These are phyloP conservation scores for Diaporthe citriasiana DNA, from an alignment of 2,329 filamentous ascomycete species.

Conservation along the genomic window DNA sequence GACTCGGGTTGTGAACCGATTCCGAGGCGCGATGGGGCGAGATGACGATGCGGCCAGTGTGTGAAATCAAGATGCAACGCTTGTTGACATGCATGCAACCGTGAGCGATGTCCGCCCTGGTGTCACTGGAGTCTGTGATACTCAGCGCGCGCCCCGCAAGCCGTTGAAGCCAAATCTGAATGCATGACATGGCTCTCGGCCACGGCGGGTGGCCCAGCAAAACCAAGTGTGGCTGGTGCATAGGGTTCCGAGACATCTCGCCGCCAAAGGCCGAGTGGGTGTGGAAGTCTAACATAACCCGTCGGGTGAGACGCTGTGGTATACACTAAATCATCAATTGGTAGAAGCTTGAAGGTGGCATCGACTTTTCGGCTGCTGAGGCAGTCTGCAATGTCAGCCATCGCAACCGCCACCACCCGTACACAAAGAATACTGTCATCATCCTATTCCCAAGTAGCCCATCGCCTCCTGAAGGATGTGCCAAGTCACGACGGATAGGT, in stretches of 20 bases:
- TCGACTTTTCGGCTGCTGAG: constrained; percentile 11
- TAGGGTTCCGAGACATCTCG: constrained; percentile 21
- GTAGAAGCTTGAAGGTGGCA: background rate
- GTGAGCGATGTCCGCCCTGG: background rate
- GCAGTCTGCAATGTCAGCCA: constrained; percentile 14
- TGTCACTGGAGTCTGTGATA: background rate
- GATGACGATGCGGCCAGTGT: constrained; percentile 17
- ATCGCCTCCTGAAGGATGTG: background rate
- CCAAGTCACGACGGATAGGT: background rate
- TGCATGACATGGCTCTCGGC: constrained; percentile 4
- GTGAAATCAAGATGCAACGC: constrained; percentile 17
- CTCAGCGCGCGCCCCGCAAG: constrained; percentile 6
- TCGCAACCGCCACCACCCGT: background rate
- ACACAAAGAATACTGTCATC: background rate
- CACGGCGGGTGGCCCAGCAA: constrained; percentile 20
- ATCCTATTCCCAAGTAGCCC: background rate
- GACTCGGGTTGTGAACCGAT: constrained; percentile 6
- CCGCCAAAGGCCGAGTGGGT: constrained; percentile 19
- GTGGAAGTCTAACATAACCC: background rate
- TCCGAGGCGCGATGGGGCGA: constrained; percentile 20
- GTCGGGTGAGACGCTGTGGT: constrained; percentile 8
- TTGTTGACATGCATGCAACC: constrained; percentile 2
- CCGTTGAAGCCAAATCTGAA: constrained; percentile 20
- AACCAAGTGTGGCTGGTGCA: constrained; percentile 31
- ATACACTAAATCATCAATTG: background rate